phyloP scores from a whole-genome alignment of 176 grass and related monocot genomes.

The Aegilops umbellulata region DNA sequence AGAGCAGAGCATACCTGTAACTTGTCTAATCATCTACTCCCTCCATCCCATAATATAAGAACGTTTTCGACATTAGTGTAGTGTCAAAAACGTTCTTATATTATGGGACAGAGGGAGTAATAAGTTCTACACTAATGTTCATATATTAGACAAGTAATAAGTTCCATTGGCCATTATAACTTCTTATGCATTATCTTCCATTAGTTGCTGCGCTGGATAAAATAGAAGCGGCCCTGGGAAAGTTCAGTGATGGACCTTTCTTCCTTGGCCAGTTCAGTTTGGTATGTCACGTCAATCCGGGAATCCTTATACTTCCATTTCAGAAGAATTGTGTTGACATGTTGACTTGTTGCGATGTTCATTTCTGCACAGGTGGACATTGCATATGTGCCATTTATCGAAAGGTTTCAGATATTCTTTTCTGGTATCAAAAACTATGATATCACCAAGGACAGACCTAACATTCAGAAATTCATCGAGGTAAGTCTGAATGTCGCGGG shows the following conservation, averaged over 20 bases:
- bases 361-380: constrained; percentile 66
- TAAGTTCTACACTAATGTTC: too few species aligned
- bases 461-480: constrained; percentile 72
- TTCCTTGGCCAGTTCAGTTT: constrained; percentile 91
- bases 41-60: too few species aligned
- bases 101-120: too few species aligned
- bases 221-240: constrained; percentile 67
- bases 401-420: constrained; percentile 65
- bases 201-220: constrained; percentile 78
- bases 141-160: background rate
- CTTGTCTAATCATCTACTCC: background rate
- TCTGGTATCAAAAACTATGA: constrained; percentile 68
- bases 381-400: constrained; percentile 86
- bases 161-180: background rate
- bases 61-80: too few species aligned
- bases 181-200: background rate
- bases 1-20: background rate
- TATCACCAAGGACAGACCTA: constrained; percentile 64
- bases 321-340: background rate
- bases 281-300: constrained; percentile 30
- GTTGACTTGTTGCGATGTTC: background rate
- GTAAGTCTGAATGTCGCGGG: constrained; percentile 19
- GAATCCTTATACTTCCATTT: background rate
- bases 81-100: too few species aligned
- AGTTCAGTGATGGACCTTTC: constrained; percentile 78